Evolutionary conservation across 176 grass and related monocot genomes (phyloP), one percentile per base, ranked within the genome.

Genomic region (Ensete glaucum): DNA sequence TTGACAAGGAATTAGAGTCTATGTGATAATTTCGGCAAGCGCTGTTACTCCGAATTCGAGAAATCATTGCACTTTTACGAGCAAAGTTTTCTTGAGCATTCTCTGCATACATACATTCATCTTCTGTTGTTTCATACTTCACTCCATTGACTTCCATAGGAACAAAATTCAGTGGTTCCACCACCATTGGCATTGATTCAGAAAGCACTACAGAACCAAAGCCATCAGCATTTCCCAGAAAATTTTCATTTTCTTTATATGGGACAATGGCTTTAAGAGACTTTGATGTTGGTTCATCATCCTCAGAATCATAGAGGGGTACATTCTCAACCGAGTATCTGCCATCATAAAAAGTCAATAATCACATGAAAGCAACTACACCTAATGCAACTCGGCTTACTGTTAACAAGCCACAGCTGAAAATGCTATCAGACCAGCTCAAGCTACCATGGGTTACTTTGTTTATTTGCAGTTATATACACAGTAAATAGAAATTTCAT

Each of bases 241-340:
- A 53, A 62, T 74, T 68, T 23, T 22, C 78, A 67, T 64, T 79
- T 60, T 68, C 66, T 24, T 57, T 87, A 81, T 74, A 25, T 74
- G 86, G 76, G 26, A 84, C 67, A 63, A 91, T 89, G 64, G 78
- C 84, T 66, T 82, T 86, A 70, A 74, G 84, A 81, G 83, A 73
- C 73, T 90, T 91, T 49, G 58, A 64, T 53, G 80, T 84, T 63
- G 81, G 95, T 75, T 84, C 86, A 11, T 99, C 95, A 74, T 99
- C 95, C 57, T 89, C 81, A 78, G 95, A 99, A 87, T 99, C 95
- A 85, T 99, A 99, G 56, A 99, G 86, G 71, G 90, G 95, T 62
- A 99, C 82, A 86, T 99, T 94, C 77, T 99, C 95, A 85, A 99
- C 90, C 77, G 95, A 99, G 81, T 88, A 99, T 77, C 90, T 99